Evolutionary conservation across 78 protist genomes (phyloP).

Genomic region (Dictyostelium purpureum): DNA sequence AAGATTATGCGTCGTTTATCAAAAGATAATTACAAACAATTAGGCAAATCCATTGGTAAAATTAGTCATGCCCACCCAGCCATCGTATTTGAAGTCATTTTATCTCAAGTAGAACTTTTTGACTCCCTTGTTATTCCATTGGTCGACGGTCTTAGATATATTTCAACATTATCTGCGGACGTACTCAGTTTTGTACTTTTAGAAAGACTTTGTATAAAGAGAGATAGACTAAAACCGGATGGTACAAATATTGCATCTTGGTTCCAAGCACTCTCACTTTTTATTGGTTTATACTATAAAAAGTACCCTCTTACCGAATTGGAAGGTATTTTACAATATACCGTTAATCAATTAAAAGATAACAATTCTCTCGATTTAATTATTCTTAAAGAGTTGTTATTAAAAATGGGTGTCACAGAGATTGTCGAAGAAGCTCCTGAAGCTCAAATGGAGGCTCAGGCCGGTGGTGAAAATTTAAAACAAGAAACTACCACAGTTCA

Average conservation of each 20-base stretch:
- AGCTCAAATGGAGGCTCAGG: slow-evolving; percentile 72
- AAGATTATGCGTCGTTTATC: slow-evolving; percentile 76
- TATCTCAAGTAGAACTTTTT: slow-evolving; percentile 60
- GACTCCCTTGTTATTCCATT: slow-evolving; percentile 64
- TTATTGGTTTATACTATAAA: slow-evolving; percentile 73
- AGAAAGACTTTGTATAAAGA: slow-evolving; percentile 9
- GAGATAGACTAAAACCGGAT: slow-evolving; percentile 70
- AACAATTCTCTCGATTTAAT: slow-evolving; percentile 66
- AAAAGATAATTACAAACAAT: slow-evolving; percentile 80
- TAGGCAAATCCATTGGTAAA: slow-evolving; percentile 79
- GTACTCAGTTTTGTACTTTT: slow-evolving; percentile 20
- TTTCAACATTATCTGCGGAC: slow-evolving; percentile 54
- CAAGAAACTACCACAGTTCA: background rate
- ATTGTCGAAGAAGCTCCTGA: slow-evolving; percentile 67
- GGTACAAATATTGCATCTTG: slow-evolving; percentile 81
- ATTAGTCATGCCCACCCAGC: slow-evolving; percentile 55
- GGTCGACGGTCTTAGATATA: slow-evolving; percentile 72
- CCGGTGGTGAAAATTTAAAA: slow-evolving; percentile 83
- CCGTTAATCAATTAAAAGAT: slow-evolving; percentile 34
- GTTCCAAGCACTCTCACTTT: slow-evolving; percentile 65
- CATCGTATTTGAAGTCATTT: slow-evolving; percentile 50
- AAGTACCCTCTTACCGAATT: slow-evolving; percentile 69
- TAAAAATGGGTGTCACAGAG: slow-evolving; percentile 72
- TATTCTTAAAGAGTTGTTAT: slow-evolving; percentile 44
- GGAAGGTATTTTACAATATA: slow-evolving; percentile 43